These are phyloP conservation scores for Isabelozyma pseudorhagii DNA, from an alignment of 805 yeast genomes.

Conservation along the genomic window DNA sequence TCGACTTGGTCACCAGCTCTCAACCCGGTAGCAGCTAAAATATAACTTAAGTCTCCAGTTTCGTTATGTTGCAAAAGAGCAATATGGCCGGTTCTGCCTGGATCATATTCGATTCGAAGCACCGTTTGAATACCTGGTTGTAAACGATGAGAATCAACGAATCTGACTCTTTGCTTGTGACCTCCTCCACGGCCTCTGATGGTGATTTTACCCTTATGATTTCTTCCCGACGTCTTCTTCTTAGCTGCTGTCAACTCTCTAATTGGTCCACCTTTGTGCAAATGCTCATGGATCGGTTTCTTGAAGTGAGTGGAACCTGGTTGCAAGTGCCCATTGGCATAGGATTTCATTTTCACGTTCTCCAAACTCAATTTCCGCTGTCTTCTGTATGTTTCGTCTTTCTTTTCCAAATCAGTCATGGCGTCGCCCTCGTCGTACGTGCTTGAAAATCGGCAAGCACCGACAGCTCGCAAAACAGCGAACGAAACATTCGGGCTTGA, in stretches of 20 bases:
- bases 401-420: conserved; percentile 72
- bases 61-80: conserved; percentile 71
- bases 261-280: conserved; percentile 83
- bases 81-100: conserved; percentile 89
- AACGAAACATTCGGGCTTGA: too few species aligned
- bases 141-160: conserved; percentile 71
- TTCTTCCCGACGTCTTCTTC: conserved; percentile 81
- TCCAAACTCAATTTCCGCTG: conserved; percentile 73
- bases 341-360: conserved; percentile 66
- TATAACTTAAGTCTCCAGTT: conserved; percentile 67
- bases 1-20: conserved; percentile 91
- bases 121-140: conserved; percentile 75
- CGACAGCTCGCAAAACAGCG: too few species aligned
- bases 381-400: conserved; percentile 67
- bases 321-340: conserved; percentile 67
- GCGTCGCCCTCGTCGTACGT: conserved; percentile 25
- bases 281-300: conserved; percentile 80
- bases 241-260: conserved; percentile 70
- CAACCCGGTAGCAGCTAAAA: conserved; percentile 87
- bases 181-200: conserved; percentile 98
- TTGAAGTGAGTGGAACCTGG: conserved; percentile 90
- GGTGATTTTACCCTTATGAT: conserved; percentile 82
- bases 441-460: too few species aligned
- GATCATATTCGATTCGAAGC: conserved; percentile 90
- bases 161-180: conserved; percentile 80